Evolutionary conservation across 2,329 filamentous ascomycete genomes (phyloP), one percentile per base, ranked within the genome.

Genomic region (Cytospora chrysosperma): DNA sequence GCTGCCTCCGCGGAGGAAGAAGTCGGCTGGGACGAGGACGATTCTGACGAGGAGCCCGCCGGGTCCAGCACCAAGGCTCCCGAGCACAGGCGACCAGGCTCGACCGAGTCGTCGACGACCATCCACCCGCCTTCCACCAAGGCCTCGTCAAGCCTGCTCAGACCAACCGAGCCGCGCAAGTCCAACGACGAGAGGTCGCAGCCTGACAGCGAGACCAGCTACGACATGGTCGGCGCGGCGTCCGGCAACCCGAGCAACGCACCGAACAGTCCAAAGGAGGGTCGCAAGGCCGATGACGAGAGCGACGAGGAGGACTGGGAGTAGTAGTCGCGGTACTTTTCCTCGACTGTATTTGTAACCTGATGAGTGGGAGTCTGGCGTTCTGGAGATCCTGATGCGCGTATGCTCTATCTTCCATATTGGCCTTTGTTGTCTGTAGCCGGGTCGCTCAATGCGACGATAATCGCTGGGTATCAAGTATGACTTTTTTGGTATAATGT

Each of bases 191-290:
- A 93, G 74, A 93, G 94, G 74, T 96, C 91, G 28, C 91, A 95
- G 69, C 88, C 93, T 9, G 95, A 95, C 71, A 97, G 94, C 74
- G 95, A 99, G 70, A 92, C 92, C 21, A 97, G 93, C 78, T 99
- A 99, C 75, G 95, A 99, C 74, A 84, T 99, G 37, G 92, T 99
- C 53, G 90, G 90, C 9, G 88, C 89, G 7, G 81, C 87, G 53
- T 93, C 90, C 58, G 91, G 90, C 56, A 85, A 86, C 52, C 87
- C 88, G 43, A 97, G 91, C 74, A 90, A 91, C 68, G 89, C 92
- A 21, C 90, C 92, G 27, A 85, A 78, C 73, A 88, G 85, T 72
- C 86, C 86, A 28, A 87, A 85, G 73, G 85, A 84, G 37, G 70
- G 78, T 21, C 79, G 78, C 67, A 84, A 83, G 74, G 80, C 72